Evolutionary conservation across 257 asterid genomes (phyloP), one percentile per base, ranked within the genome.

Genomic region (Solanum lycopersicoides): DNA sequence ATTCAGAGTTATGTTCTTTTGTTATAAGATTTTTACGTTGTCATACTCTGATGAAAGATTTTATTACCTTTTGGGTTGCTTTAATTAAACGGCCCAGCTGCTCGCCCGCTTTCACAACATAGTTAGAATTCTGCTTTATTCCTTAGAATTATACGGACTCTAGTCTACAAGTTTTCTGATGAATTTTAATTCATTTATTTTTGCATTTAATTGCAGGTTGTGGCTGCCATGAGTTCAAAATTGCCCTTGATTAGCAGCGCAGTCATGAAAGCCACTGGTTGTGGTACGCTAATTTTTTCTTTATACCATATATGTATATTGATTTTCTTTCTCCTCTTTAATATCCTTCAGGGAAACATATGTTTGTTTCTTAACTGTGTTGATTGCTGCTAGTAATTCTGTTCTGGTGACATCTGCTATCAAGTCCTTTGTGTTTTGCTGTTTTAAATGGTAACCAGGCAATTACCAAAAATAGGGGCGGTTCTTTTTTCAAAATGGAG

Each of bases 141-240:
- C 53, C 44, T 65, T 12, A 3, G 28, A 47, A 42, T 12, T n/a
- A 66, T 30, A 32, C 2, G 20, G 44, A 16, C 66, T 77, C 41
- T 28, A 20, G 30, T 69, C 56, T 20, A 34, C 42, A 83, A 12
- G 14, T 21, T 72, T 83, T 59, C 88, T 89, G 77, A 88, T 77
- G 77, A 37, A 59, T 75, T 15, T 47, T 47, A 3, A 18, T 56
- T 56, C 2, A 3, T 28, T 3, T 68, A 72, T 69, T 20, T 82
- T 5, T 30, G 56, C 23, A 32, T 69, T 60, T 73, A 18, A 47
- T 68, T 90, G 91, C 94, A 97, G 99, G 90, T 95, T 83, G 93
- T 97, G 37, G 98, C 94, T 87, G 93, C 98, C 77, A 97, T 97
- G 99, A 95, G 96, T 88, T 95, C 99, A 23, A 95, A 95, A 91